Conservation (phyloP, 345 rosid species). For the Gynandropsis gynandra region DNA sequence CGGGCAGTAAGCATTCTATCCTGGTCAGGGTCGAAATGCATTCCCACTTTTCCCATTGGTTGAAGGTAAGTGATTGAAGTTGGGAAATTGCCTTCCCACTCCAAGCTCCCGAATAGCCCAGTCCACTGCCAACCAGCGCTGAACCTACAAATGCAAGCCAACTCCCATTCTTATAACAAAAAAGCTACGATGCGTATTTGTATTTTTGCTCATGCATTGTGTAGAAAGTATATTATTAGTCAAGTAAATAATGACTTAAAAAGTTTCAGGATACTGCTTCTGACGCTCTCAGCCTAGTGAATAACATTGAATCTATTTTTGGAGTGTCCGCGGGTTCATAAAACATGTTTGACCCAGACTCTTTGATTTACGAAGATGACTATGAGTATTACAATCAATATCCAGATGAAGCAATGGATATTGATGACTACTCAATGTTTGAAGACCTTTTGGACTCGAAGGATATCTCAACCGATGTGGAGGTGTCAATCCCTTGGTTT, state of each 20-base stretch:
- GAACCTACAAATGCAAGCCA: too few relatives aligned
- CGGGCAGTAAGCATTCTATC: too few relatives aligned
- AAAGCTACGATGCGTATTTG: slow-evolving; percentile 4
- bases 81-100: too few relatives aligned
- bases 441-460: slow-evolving; percentile 63
- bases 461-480: slow-evolving; percentile 74
- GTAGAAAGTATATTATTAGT: not conserved
- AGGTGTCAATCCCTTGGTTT: slow-evolving; percentile 63
- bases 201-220: not conserved
- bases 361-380: slow-evolving; percentile 30
- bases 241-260: not conserved
- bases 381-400: slow-evolving; percentile 29
- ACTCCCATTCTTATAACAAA: slow-evolving; percentile 20
- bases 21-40: too few relatives aligned
- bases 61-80: too few relatives aligned
- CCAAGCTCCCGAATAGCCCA: too few relatives aligned
- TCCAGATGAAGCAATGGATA: slow-evolving; percentile 28
- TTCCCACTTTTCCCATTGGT: too few relatives aligned
- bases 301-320: slow-evolving; percentile 15
- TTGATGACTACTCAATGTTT: slow-evolving; percentile 41
- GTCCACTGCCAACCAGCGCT: too few relatives aligned
- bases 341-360: slow-evolving; percentile 30
- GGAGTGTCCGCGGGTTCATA: slow-evolving; percentile 30
- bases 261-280: slow-evolving; percentile 26
- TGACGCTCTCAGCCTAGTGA: slow-evolving; percentile 16